Base-by-base conservation (phyloP, 192 early-diverging fungal species). In the Gryganskiella cystojenkinii region DNA sequence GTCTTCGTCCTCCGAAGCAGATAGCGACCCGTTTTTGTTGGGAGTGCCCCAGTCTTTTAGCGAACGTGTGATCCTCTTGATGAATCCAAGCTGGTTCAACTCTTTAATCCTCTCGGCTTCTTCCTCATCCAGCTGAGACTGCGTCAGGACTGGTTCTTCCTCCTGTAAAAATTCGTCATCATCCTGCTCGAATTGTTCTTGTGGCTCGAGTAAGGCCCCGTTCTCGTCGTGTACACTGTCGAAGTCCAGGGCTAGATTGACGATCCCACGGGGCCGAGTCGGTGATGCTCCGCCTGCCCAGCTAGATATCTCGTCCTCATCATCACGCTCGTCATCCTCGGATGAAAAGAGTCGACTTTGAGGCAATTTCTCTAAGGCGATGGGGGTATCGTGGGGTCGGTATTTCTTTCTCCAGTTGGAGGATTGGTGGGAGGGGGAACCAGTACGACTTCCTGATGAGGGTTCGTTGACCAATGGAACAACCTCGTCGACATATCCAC, bases 341-440 rank as follows among this genome's bases (percentile, higher is more conserved):
- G 43, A 44, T 10, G 59, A 46, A 46, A 47, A 42, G 9, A 13
- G 44, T 33, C 17, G 25, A 31, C 27, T 43, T 28, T 27, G 24
- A 13, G 64, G 31, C 5, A 24, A 24, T 37, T 61, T 40, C 20
- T 44, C 57, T 24, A 8, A 44, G 9, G 70, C 53, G 46, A 72
- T 51, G 54, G 70, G 60, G 60, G 70, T 72, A 64, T 64, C 61
- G 53, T 58, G 55, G 11, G 70, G 55, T 56, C 67, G 47, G 33
- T 58, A 53, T 20, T 45, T 24, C 49, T 59, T 61, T 45, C 69
- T 35, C 24, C 55, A 62, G 42, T 62, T 54, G 57, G 13, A 40
- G 37, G 5, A 40, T 40, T 40, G 37, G 13, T 40, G 37, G 37
- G n/a, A n/a, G n/a, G n/a, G n/a, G n/a, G n/a, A n/a, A n/a, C n/a